Evolutionary conservation across 257 asterid genomes (phyloP), one percentile per base, ranked within the genome.

Genomic region (Fraxinus excelsior): DNA sequence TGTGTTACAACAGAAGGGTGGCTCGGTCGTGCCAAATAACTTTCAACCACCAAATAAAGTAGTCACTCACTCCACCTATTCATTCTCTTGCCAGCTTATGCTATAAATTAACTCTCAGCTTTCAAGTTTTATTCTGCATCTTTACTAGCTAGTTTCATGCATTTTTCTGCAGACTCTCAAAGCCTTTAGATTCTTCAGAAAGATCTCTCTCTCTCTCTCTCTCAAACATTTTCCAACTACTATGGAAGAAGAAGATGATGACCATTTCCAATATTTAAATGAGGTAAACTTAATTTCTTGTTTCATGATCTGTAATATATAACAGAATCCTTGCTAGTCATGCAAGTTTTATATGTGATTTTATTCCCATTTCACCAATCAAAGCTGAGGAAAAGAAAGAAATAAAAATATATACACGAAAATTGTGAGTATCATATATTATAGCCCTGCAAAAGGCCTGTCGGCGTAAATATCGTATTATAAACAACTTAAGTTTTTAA

Each of bases 1-100:
- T 19, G 23, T 53, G 64, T 19, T 0, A 16, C 23, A 53, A 14
- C 11, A 1, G 64, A 53, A 19, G 64, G 64, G 64, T 53, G 64
- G 64, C 64, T 53, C 23, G 9, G 4, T 6, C 64, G 21, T 53
- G 64, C 64, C 26, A 53, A 5, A 5, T n/a, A 53, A 53, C 64
- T 53, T 53, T 53, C 64, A 53, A 53, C 64, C 64, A 53, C 64
- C 64, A 53, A 53, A 51, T 51, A 51, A 53, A 53, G 64, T 53
- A 53, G 64, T n/a, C n/a, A n/a, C n/a, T 16, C 11, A 53, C 64
- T 53, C 1, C 64, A 4, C 26, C 26, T 2, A n/a, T 56, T 4
- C 26, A n/a, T 56, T 56, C 7, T 1, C 5, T 51, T 5, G 23
- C 62, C 23, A 16, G 23, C 21, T 51, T 16, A 4, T 7, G 25